A percentile compares a stretch with the other conserved stretches of the same genome.
These are phyloP conservation scores for Lentinus polychrous DNA, from an alignment of 1,284 basidiomycete genomes.

Conservation along the genomic window DNA sequence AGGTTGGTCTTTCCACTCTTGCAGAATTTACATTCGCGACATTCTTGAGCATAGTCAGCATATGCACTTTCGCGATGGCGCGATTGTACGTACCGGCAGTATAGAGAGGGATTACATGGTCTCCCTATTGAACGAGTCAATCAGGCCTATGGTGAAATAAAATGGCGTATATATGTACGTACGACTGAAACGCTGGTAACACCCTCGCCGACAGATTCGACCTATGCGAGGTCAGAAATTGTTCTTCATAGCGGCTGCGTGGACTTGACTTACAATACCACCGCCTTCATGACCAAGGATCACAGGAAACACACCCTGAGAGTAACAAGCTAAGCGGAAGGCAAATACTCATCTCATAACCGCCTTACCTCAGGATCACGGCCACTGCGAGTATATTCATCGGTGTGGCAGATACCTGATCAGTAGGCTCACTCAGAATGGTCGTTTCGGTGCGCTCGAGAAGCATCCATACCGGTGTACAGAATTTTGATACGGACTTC, in stretches of 20 bases:
- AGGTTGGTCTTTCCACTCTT: constrained; percentile 98
- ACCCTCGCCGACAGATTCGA: constrained; percentile 92
- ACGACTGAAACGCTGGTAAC: constrained; percentile 80
- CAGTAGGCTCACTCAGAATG: constrained; percentile 7
- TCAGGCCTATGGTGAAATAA: neutral
- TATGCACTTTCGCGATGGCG: constrained; percentile 5
- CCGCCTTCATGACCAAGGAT: constrained; percentile 93
- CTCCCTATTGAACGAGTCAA: constrained; percentile 45
- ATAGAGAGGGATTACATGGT: constrained; percentile 93
- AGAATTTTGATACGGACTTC: constrained; percentile 94
- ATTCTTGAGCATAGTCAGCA: constrained; percentile 50
- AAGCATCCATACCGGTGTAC: constrained; percentile 64
- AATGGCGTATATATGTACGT: constrained; percentile 10
- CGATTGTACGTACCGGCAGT: constrained; percentile 61
- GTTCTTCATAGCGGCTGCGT: neutral
- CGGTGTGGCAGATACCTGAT: constrained; percentile 95
- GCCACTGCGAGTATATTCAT: constrained; percentile 95
- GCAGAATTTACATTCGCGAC: constrained; percentile 96
- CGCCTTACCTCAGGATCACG: constrained; percentile 83
- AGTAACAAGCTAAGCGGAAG: neutral
- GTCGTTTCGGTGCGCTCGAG: neutral
- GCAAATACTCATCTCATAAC: too few species aligned
- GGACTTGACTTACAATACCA: constrained; percentile 53
- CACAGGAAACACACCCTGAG: constrained; percentile 86
- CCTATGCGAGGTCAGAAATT: constrained; percentile 38